Evolutionary conservation across 345 rosid species (phyloP), one percentile per base, ranked within the genome.

Genomic region (Gossypium turneri): DNA sequence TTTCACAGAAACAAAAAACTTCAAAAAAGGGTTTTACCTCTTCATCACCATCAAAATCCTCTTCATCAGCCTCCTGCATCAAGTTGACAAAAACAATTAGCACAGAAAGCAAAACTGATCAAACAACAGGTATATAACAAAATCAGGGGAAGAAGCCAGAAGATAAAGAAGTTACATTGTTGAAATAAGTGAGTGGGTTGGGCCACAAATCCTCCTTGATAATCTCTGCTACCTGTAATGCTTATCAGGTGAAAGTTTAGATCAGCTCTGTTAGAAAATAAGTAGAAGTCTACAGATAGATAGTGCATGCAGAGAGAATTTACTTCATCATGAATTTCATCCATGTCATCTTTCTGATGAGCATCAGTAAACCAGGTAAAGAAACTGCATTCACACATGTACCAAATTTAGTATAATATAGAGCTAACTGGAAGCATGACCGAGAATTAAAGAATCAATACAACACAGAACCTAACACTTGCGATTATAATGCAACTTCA

Each of bases 31-130:
- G n/a, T 85, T 70, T 88, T 89, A 27, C 85, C 90, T 47, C 78
- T 74, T 86, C 92, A 66, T 86, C 90, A 27, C 83, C 90, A 2
- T 81, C 90, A 76, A 81, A 82, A 70, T 85, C 88, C 75, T 88
- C 92, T 77, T 88, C 92, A 78, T 90, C 94, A 78, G 89, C 89
- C 22, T 90, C 94, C 94, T 90, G 80, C 73, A 34, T 57, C 29
- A 71, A 74, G 62, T 63, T 47, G 68, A 24, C 20, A 53, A 62
- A 52, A 41, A 45, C 6, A 25, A 73, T 52, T 67, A 63, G 62
- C 67, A 41, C 59, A 44, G 15, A 34, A 73, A 66, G 74, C 15
- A 76, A 69, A 20, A 52, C 1, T 57, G 13, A 64, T 50, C 5
- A 11, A 19, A 22, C 34, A n/a, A 17, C 29, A 71, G 48, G 47